Evolutionary conservation across 805 yeast species (phyloP).

Genomic region (Zygosaccharomyces bailii): DNA sequence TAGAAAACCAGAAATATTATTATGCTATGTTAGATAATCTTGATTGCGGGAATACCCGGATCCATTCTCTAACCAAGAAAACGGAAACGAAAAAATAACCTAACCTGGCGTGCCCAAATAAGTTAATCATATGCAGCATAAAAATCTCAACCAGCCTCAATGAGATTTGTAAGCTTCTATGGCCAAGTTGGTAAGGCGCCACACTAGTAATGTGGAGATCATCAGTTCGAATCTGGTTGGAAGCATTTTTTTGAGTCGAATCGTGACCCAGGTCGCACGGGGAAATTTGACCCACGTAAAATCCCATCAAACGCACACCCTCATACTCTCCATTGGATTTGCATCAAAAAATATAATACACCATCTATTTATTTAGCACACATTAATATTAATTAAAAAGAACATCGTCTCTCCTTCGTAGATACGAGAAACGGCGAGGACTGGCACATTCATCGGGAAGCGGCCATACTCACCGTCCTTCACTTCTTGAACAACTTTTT

Average conservation of each 20-base stretch:
- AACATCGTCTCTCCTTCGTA: neutral
- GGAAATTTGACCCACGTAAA: too few species aligned
- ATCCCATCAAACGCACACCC: too few species aligned
- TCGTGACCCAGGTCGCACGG: too few species aligned
- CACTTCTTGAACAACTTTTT: conserved; percentile 16
- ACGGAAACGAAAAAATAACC: too few species aligned
- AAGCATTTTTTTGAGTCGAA: conserved; percentile 48
- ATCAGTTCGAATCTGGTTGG: conserved; percentile 74
- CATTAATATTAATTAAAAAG: neutral
- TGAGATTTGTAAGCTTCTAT: conserved; percentile 40
- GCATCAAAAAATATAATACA: neutral
- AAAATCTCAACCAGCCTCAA: neutral
- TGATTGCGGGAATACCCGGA: too few species aligned
- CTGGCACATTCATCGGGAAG: neutral
- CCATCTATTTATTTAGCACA: conserved; percentile 2
- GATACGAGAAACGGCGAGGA: neutral
- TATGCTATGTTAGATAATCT: too few species aligned
- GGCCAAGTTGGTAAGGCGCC: conserved; percentile 81
- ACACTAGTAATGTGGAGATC: conserved; percentile 86
- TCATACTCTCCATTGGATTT: too few species aligned
- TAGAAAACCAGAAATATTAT: too few species aligned
- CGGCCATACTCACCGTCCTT: neutral
- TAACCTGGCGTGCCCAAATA: too few species aligned
- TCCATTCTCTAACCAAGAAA: too few species aligned
- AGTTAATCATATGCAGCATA: neutral